Evolutionary conservation across 805 yeast genomes (phyloP), one percentile per base, ranked within the genome.

Genomic region (Huiozyma sinensis): DNA sequence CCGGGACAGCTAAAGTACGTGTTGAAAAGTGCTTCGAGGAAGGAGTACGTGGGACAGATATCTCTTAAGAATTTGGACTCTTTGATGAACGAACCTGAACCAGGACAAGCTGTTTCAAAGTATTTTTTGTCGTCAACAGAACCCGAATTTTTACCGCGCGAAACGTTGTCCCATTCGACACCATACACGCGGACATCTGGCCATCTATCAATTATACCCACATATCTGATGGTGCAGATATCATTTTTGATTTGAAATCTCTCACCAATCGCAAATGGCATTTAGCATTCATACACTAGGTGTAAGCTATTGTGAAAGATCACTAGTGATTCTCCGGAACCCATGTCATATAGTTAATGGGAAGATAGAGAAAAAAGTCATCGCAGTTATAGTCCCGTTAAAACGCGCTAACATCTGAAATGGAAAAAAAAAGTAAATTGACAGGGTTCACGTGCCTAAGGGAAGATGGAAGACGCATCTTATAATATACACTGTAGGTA

Each of bases 131-230:
- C 85, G 17, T 73, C 66, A 28, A 76, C 47, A 1, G 56, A 45
- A 0, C 97, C 97, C 48, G 73, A 65, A 57, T 88, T 77, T 53
- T 80, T 85, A 1, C 97, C 97, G 33, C 87, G 67, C 0, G 47
- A 44, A 0, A 71, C 62, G 38, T 77, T 67, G 57, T 89, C 97
- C 96, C 96, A 89, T 59, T 89, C 95, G 4, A 89, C 70, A 0
- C 97, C 97, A 10, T 75, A 60, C 0, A 90, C 87, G 1, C 50
- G 36, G 0, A 60, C 65, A 7, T 59, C 56, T 0, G 75, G 72
- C 95, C 95, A 87, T 9, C 65, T 68, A 0, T 79, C 77, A 0
- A 87, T 61, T 3, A 41, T 38, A 0, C 95, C 96, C 1, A 72
- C 55, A 53, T 57, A 88, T 41, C 71, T 64, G 2, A 88, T 70